A percentile compares a stretch with the other conserved stretches of the same genome.
These are phyloP conservation scores for Lagenidium giganteum DNA, from an alignment of 352 stramenopile genomes.

Conservation along the genomic window DNA sequence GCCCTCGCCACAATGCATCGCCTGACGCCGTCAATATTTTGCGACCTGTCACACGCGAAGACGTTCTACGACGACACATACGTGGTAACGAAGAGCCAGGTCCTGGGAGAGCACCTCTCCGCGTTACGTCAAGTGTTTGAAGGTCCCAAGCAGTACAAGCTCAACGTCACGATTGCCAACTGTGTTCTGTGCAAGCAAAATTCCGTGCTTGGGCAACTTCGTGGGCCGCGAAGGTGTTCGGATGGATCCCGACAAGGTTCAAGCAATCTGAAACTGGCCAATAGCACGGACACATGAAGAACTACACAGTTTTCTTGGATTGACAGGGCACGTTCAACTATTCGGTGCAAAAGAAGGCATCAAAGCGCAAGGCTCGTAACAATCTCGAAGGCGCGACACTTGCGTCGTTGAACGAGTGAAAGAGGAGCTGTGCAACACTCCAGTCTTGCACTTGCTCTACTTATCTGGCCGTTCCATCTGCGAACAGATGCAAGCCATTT, in stretches of 20 bases:
- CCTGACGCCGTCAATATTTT: constrained; percentile 10
- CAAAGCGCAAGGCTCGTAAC: too few species aligned
- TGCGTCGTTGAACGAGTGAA: constrained; percentile 11
- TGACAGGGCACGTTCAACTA: constrained; percentile 4
- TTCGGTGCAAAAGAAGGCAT: too few species aligned
- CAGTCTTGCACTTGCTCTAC: constrained; percentile 2
- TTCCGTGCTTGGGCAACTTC: constrained; percentile 23
- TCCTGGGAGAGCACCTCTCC: constrained; percentile 11
- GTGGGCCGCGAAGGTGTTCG: constrained; percentile 9
- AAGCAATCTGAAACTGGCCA: constrained; percentile 6
- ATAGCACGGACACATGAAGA: constrained; percentile 4
- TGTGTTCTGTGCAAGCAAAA: constrained; percentile 18
- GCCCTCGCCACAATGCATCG: constrained; percentile 16
- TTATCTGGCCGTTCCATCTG: too few species aligned
- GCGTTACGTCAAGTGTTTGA: constrained; percentile 12
- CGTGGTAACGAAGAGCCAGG: constrained; percentile 8
- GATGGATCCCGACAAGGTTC: constrained; percentile 14
- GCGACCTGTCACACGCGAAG: constrained; percentile 1
- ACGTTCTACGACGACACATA: constrained; percentile 22
- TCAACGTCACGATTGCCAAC: constrained; percentile 23
- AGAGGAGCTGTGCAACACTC: too few species aligned
- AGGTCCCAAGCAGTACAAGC: constrained; percentile 5
- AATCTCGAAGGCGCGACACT: too few species aligned
- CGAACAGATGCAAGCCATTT: constrained; percentile 2
- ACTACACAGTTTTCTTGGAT: constrained; percentile 7